Evolutionary conservation across 179 eudicot genomes (phyloP), one percentile per base, ranked within the genome.

Genomic region (Silene noctiflora): DNA sequence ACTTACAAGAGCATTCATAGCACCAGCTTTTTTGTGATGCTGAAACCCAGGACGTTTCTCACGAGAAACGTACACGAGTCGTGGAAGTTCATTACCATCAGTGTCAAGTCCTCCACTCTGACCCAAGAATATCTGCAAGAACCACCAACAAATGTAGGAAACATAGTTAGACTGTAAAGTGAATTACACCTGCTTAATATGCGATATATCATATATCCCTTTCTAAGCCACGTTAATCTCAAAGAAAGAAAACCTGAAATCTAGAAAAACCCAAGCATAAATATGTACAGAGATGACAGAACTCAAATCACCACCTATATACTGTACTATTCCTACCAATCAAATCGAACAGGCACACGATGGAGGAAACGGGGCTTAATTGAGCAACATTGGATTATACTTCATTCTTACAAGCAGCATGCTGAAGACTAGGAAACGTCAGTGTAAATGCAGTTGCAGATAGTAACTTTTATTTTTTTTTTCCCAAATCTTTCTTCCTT

Each of bases 21-120:
- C 98, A 81, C 98, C 98, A 61, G 98, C 98, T 78, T 93, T 93
- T 78, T 93, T 93, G 80, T 93, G 96, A 83, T 91, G 98, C 55
- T 89, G 90, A 66, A 89, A 93, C 22, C 98, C 96, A 17, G 98
- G 98, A 77, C 98, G 88, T 84, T 93, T 93, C 88, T 93, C 98
- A 85, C 98, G 89, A 29, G 98, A 93, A 76, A 93, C 98, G 76
- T 93, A 93, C 65, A 93, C 98, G 77, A 93, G 84, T 62, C 92
- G 86, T 69, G 98, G 98, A 79, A 93, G 85, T 77, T 89, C 96
- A 75, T 91, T 89, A 71, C 91, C 98, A 24, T 89, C 98, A 13
- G 81, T 81, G 76, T 93, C 98, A 75, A 90, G 93, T 67, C 87
- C 93, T 81, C 98, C 96, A 66, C 89, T 93, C 64, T 86, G 87